A percentile compares a stretch with the other conserved stretches of the same genome.
These are phyloP conservation scores for Protomyces lactucae-debilis DNA, from an alignment of 1,139 yeast species.

Conservation along the genomic window DNA sequence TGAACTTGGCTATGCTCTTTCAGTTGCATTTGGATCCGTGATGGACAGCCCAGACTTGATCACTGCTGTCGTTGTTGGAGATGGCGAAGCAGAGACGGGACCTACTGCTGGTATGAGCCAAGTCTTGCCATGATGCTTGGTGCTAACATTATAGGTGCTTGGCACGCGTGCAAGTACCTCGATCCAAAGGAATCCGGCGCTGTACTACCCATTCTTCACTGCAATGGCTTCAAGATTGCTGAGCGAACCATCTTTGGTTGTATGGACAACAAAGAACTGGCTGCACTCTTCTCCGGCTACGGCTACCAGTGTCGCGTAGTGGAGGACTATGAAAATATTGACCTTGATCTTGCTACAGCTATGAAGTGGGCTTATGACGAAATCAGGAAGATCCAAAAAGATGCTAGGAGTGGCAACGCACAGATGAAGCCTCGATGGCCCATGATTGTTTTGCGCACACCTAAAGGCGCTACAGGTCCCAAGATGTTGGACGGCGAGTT, in stretches of 20 bases:
- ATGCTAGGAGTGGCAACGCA: constrained; percentile 32
- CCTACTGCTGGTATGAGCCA: constrained; percentile 30
- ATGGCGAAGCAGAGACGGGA: constrained; percentile 35
- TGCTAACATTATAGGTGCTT: constrained; percentile 24
- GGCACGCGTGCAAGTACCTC: constrained; percentile 34
- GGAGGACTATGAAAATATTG: constrained; percentile 30
- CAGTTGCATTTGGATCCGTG: constrained; percentile 33
- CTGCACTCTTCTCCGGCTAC: constrained; percentile 32
- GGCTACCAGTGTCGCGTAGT: constrained; percentile 33
- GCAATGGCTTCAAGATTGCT: constrained; percentile 34
- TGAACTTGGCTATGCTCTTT: constrained; percentile 34
- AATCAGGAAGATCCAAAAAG: constrained; percentile 31
- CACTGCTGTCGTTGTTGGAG: constrained; percentile 32
- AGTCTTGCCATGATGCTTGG: too few relatives aligned
- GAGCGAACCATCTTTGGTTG: constrained; percentile 34
- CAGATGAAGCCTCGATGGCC: constrained; percentile 34
- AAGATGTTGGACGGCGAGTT: constrained; percentile 32
- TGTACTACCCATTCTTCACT: constrained; percentile 33
- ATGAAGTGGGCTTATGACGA: constrained; percentile 32
- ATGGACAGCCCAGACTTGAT: constrained; percentile 34
- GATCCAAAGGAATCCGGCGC: constrained; percentile 35
- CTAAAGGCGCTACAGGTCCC: constrained; percentile 34
- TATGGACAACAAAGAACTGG: constrained; percentile 33
- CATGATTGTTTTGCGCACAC: constrained; percentile 34
- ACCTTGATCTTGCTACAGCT: constrained; percentile 32